phyloP scores from a whole-genome alignment of 2,329 filamentous ascomycete species.

The Rasamsonia emersonii region DNA sequence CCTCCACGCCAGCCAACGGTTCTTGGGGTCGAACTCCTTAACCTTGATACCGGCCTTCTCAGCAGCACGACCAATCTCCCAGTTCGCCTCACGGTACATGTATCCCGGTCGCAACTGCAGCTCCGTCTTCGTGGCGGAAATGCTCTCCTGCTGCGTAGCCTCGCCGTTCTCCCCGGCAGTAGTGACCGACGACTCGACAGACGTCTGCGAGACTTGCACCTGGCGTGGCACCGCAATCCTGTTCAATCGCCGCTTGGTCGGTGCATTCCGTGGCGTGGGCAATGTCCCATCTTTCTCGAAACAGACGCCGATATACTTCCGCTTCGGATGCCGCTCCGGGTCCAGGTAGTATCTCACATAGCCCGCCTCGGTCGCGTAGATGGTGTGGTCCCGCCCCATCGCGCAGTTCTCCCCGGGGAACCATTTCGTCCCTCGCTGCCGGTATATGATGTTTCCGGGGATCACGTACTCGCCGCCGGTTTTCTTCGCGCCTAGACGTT shows the following conservation, averaged over 20 bases:
- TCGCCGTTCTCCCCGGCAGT: constrained; percentile 17
- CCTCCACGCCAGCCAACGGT: constrained; percentile 58
- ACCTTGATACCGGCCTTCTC: constrained; percentile 53
- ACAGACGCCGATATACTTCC: constrained; percentile 90
- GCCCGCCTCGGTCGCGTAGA: constrained; percentile 74
- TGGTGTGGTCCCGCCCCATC: constrained; percentile 94
- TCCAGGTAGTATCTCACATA: constrained; percentile 98
- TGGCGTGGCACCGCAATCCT: constrained; percentile 50
- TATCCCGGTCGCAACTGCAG: constrained; percentile 47
- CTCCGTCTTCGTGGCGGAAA: constrained; percentile 18
- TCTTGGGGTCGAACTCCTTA: constrained; percentile 46
- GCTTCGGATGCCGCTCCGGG: constrained; percentile 68
- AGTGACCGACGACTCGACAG: constrained; percentile 11
- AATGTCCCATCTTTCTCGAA: constrained; percentile 75
- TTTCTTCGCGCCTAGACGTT: constrained; percentile 91
- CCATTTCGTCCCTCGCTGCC: constrained; percentile 90
- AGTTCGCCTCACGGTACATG: constrained; percentile 58
- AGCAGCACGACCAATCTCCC: constrained; percentile 56
- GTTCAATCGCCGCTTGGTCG: constrained; percentile 65
- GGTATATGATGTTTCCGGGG: constrained; percentile 95
- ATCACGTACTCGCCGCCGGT: constrained; percentile 88
- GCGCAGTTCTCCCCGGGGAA: constrained; percentile 90
- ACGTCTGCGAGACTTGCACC: constrained; percentile 8
- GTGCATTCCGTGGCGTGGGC: constrained; percentile 65
- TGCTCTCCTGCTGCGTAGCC: constrained; percentile 15